Base-by-base conservation (phyloP, 2,329 filamentous ascomycete genomes). In the Curvularia lunata region DNA sequence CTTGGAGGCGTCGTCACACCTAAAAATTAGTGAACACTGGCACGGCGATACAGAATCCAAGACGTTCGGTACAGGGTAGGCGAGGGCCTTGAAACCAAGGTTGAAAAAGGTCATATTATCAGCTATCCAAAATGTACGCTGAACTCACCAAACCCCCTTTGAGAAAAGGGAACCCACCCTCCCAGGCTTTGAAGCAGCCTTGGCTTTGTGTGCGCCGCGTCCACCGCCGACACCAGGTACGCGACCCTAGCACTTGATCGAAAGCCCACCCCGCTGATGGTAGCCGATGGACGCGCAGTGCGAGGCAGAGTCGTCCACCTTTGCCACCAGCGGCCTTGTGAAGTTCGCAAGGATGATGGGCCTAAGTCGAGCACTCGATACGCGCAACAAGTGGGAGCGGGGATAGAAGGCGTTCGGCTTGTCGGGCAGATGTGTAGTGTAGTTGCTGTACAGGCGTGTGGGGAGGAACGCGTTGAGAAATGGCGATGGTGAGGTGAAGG, bases 121-220 rank as follows among this genome's bases (percentile, higher is more conserved):
- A 58, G 55, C 55, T 58, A 58, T 43, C 27, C 38, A 58, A 56
- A 48, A 43, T 30, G 10, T 40, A 38, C 40, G 32, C 30, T 30
- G 8, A 16, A 58, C 55, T 58, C 40, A 58, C 59, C 48, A 19
- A 53, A 53, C 52, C 55, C 55, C 55, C 55, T 55, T 55, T 58
- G 54, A 32, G 45, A 45, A 52, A 58, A 61, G 52, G 52, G 48
- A 58, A 51, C 59, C 59, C 59, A 21, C 59, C 59, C 59, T 12
- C 59, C 59, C 55, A 61, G 59, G 55, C 55, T 61, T 58, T 48
- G 25, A 53, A 61, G 59, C 52, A 61, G 59, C 59, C 59, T 56
- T 56, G 59, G 48, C 59, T 61, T 55, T 45, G 48, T 48, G 32
- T 49, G 34, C 43, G 32, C 48, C 55, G 46, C 49, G 51, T 50